Conservation (phyloP, 2,329 filamentous ascomycete genomes). For the Neonectria faginata region DNA sequence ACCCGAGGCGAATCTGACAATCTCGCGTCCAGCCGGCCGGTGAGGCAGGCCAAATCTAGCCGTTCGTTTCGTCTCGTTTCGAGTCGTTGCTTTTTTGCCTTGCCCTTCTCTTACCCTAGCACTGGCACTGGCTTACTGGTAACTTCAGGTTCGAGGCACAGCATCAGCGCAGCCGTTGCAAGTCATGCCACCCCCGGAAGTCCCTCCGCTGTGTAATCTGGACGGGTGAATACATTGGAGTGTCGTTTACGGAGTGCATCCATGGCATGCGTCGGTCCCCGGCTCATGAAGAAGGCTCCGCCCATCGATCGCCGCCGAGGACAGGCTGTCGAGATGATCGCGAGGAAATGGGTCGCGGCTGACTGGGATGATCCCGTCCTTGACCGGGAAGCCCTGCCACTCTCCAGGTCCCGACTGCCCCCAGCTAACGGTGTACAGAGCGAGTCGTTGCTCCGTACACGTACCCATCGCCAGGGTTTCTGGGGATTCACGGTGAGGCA, state of each 20-base stretch:
- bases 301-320: constrained; percentile 27
- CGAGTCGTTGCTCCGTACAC: not conserved
- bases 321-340: constrained; percentile 27
- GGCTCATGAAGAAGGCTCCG: constrained; percentile 20
- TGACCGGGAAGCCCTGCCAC: constrained; percentile 6
- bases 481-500: constrained; percentile 4
- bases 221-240: not conserved
- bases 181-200: constrained; percentile 44
- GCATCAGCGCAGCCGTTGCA: constrained; percentile 45
- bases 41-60: constrained; percentile 19
- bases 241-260: not conserved
- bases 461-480: constrained; percentile 6
- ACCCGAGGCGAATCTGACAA: constrained; percentile 21
- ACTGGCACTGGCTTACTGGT: not conserved
- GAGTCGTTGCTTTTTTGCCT: constrained; percentile 7
- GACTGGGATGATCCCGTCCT: constrained; percentile 21
- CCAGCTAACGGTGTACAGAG: not conserved
- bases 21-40: constrained; percentile 13
- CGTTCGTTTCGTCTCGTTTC: constrained; percentile 1
- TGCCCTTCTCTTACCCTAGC: constrained; percentile 1
- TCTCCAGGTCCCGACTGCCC: not conserved
- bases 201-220: not conserved
- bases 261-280: constrained; percentile 13
- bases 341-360: constrained; percentile 18
- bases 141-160: constrained; percentile 34